Conservation (phyloP, 345 rosid genomes). For the Camelina sativa region DNA sequence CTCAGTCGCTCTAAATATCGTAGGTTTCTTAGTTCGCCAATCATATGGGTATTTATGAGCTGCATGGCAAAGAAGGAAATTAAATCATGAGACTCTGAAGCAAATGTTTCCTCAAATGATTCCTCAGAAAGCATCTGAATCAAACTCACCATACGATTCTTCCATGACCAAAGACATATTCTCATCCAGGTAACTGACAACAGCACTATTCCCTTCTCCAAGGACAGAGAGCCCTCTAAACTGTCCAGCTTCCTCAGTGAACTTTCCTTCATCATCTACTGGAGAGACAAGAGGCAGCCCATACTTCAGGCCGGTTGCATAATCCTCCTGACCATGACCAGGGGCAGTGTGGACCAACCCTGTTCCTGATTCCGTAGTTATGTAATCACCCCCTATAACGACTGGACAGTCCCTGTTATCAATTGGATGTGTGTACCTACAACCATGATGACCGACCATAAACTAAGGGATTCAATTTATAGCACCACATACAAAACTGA, state of each 20-base stretch:
- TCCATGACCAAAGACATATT: slow-evolving; percentile 72
- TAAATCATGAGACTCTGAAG: slow-evolving; percentile 17
- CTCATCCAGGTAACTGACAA: slow-evolving; percentile 76
- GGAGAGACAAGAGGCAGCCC: slow-evolving; percentile 83
- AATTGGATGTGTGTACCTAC: slow-evolving; percentile 85
- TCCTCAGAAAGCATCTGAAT: slow-evolving; percentile 21
- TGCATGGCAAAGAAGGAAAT: slow-evolving; percentile 45
- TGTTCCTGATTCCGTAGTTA: slow-evolving; percentile 98
- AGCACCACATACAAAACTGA: slow-evolving; percentile 18
- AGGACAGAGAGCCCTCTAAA: slow-evolving; percentile 94
- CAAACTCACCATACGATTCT: slow-evolving; percentile 79
- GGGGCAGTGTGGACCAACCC: slow-evolving; percentile 99
- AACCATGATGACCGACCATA: slow-evolving; percentile 41
- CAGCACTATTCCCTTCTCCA: slow-evolving; percentile 88
- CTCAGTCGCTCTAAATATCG: slow-evolving; percentile 97
- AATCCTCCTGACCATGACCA: slow-evolving; percentile 99
- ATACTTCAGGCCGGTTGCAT: slow-evolving; percentile 82
- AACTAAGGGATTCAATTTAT: slow-evolving; percentile 23
- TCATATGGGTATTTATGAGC: slow-evolving; percentile 97
- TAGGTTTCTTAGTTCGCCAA: slow-evolving; percentile 96
- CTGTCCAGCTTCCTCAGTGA: slow-evolving; percentile 88
- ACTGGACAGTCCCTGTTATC: slow-evolving; percentile 79
- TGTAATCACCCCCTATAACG: slow-evolving; percentile 90
- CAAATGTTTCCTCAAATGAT: slow-evolving; percentile 8
- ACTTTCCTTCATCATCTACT: slow-evolving; percentile 87